Evolutionary conservation across 2,329 filamentous ascomycete species (phyloP).

Genomic region (Cladosporium sp.): DNA sequence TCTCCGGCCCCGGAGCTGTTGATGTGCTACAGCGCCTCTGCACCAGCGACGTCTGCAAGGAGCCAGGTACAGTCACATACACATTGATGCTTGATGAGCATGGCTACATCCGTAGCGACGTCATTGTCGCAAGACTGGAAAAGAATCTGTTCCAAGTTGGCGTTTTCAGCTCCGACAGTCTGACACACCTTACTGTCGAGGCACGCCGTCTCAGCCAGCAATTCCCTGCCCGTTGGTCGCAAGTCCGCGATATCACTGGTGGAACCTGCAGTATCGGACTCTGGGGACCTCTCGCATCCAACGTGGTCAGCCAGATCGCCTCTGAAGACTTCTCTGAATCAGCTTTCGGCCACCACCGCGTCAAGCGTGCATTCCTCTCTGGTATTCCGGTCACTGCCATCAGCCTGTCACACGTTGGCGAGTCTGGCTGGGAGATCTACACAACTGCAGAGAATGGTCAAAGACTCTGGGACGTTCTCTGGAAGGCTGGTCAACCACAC

Average conservation of each 20-base stretch:
- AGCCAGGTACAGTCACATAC: slow-evolving; percentile 51
- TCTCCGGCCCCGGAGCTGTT: slow-evolving; percentile 54
- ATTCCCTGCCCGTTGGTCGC: slow-evolving; percentile 41
- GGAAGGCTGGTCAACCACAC: slow-evolving; percentile 49
- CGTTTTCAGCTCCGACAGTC: slow-evolving; percentile 53
- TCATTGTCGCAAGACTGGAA: slow-evolving; percentile 52
- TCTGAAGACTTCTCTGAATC: slow-evolving; percentile 44
- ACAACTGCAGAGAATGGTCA: slow-evolving; percentile 56
- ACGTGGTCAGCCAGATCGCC: slow-evolving; percentile 47
- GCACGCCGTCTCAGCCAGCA: slow-evolving; percentile 46
- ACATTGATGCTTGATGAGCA: slow-evolving; percentile 52
- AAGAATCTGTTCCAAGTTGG: slow-evolving; percentile 52
- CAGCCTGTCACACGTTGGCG: slow-evolving; percentile 58
- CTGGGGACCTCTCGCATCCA: slow-evolving; percentile 55
- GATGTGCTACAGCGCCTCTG: slow-evolving; percentile 53
- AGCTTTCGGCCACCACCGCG: slow-evolving; percentile 48
- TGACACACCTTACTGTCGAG: slow-evolving; percentile 52
- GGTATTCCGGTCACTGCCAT: slow-evolving; percentile 56
- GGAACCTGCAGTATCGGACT: slow-evolving; percentile 59
- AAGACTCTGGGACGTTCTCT: slow-evolving; percentile 57
- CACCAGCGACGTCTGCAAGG: slow-evolving; percentile 47
- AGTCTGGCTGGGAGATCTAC: slow-evolving; percentile 60
- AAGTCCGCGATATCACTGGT: slow-evolving; percentile 57
- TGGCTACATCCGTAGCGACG: slow-evolving; percentile 54
- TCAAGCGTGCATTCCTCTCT: slow-evolving; percentile 47